Evolutionary conservation across 495 filamentous ascomycete genomes (phyloP).

Genomic region (Neurospora sp.): DNA sequence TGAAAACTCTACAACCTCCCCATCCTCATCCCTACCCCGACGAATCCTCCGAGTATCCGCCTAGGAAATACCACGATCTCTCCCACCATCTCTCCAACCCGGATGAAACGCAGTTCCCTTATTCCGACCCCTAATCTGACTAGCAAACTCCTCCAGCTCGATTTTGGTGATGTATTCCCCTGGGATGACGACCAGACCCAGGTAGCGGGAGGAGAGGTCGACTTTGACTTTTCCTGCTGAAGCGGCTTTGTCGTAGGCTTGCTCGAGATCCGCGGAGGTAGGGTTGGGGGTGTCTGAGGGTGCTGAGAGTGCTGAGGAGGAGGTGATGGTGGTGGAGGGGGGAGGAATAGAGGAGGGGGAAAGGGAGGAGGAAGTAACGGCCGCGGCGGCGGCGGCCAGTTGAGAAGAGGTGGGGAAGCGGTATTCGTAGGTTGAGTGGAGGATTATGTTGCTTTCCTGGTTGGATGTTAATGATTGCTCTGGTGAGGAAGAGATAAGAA

Average conservation of each 20-base stretch:
- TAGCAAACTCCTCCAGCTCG: constrained; percentile 67
- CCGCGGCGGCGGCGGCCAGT: background rate
- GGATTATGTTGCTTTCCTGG: constrained; percentile 61
- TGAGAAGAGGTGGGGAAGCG: background rate
- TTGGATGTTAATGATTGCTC: too few relatives aligned
- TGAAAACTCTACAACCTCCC: background rate
- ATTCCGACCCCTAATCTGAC: constrained; percentile 8
- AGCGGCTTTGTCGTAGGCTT: constrained; percentile 4
- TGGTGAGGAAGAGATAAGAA: too few relatives aligned
- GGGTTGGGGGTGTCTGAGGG: background rate
- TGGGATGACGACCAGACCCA: constrained; percentile 86
- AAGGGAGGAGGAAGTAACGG: background rate
- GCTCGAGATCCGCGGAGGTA: constrained; percentile 41
- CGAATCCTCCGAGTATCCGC: background rate
- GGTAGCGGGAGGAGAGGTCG: constrained; percentile 72
- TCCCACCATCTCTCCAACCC: background rate
- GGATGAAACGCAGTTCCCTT: background rate
- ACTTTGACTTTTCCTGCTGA: constrained; percentile 36
- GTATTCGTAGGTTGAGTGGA: constrained; percentile 65
- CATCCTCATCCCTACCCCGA: background rate
- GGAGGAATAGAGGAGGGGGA: background rate
- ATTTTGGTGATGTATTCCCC: constrained; percentile 79
- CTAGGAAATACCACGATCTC: background rate
- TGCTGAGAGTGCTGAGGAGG: background rate
- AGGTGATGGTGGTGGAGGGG: constrained; percentile 25